A percentile compares a stretch with the other conserved stretches of the same genome.
These are phyloP conservation scores for Lachnum nothofagi DNA, from an alignment of 2,329 filamentous ascomycete genomes.

Conservation along the genomic window DNA sequence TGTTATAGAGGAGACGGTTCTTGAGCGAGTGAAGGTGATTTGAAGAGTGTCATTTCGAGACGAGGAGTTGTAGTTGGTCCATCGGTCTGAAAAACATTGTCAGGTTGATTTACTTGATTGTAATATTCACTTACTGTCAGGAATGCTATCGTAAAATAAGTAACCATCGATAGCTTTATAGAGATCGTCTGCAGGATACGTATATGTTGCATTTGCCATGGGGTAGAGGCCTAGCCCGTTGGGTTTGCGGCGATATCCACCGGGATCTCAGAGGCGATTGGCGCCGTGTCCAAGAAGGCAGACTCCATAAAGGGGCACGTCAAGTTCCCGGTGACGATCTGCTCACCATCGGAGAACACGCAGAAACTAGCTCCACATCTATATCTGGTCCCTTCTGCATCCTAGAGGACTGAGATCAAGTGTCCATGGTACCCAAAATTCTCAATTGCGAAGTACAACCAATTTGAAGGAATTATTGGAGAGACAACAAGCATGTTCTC, in stretches of 20 bases:
- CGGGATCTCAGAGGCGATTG: neutral
- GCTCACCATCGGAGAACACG: constrained; percentile 36
- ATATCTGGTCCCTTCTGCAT: constrained; percentile 37
- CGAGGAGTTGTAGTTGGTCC: constrained; percentile 36
- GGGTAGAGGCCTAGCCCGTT: constrained; percentile 32
- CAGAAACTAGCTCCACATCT: constrained; percentile 33
- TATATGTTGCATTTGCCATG: constrained; percentile 35
- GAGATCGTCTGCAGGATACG: constrained; percentile 31
- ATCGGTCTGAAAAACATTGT: constrained; percentile 34
- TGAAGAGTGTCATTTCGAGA: constrained; percentile 34
- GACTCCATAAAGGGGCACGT: neutral
- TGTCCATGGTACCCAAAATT: constrained; percentile 41
- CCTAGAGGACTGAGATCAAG: constrained; percentile 39
- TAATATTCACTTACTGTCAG: constrained; percentile 26
- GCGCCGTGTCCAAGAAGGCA: neutral
- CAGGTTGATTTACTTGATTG: neutral
- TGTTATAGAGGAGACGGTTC: constrained; percentile 33
- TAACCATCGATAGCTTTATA: constrained; percentile 41
- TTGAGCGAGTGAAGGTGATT: constrained; percentile 33
- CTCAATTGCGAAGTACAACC: constrained; percentile 39
- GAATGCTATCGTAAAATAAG: constrained; percentile 37
- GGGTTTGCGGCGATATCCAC: constrained; percentile 42
- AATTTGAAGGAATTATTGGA: constrained; percentile 35
- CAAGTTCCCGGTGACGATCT: constrained; percentile 26
- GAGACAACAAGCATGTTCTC: constrained; percentile 37